Evolutionary conservation across 352 stramenopile genomes (phyloP).

Genomic region (Globisporangium okanoganense): DNA sequence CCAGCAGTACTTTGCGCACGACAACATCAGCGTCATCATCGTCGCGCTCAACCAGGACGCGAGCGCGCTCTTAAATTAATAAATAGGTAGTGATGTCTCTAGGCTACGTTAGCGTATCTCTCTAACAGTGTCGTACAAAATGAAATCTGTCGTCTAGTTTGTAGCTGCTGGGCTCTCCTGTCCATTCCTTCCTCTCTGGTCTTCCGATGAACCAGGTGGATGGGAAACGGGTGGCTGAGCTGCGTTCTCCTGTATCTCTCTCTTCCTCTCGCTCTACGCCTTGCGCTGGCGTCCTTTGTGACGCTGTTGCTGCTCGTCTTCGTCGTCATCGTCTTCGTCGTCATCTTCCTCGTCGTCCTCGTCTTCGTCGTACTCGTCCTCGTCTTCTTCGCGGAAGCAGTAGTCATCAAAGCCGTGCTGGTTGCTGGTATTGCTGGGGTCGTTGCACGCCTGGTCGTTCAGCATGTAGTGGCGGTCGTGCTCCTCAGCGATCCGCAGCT

Average conservation of each 20-base stretch:
- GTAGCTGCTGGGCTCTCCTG: not conserved
- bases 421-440: not conserved
- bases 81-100: slow-evolving; percentile 15
- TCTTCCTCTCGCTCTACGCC: slow-evolving; percentile 8
- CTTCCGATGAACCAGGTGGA: slow-evolving; percentile 14
- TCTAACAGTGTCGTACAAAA: slow-evolving; percentile 1
- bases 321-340: not conserved
- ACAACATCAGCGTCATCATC: slow-evolving; percentile 91
- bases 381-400: slow-evolving; percentile 19
- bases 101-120: not conserved
- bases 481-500: slow-evolving; percentile 13
- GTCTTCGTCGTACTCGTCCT: slow-evolving; percentile 22
- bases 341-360: slow-evolving; percentile 13
- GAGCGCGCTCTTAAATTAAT: slow-evolving; percentile 13
- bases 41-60: slow-evolving; percentile 75
- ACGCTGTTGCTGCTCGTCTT: slow-evolving; percentile 15
- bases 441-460: not conserved
- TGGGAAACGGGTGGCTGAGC: not conserved
- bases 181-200: not conserved
- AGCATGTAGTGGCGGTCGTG: slow-evolving; percentile 8
- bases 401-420: slow-evolving; percentile 9
- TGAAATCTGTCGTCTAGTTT: slow-evolving; percentile 5
- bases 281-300: slow-evolving; percentile 23
- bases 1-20: slow-evolving; percentile 86
- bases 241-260: not conserved